phyloP scores from a whole-genome alignment of 2,329 filamentous ascomycete species.

The Mollisiaceae sp. region DNA sequence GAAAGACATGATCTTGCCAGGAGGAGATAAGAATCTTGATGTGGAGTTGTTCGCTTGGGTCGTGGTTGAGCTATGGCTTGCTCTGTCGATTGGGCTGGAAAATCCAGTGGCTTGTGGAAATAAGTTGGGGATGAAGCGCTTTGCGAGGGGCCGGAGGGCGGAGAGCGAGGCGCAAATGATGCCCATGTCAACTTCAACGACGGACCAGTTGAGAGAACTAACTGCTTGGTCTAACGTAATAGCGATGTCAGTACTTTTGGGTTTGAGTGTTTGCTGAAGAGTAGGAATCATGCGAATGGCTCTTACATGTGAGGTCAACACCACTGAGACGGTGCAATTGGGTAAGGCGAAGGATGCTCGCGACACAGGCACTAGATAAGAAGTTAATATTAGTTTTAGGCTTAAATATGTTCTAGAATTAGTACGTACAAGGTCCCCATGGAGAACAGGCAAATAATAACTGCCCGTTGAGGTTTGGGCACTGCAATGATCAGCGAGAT shows the following conservation, averaged over 20 bases:
- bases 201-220: slow-evolving; percentile 43
- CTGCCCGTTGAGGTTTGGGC: slow-evolving; percentile 22
- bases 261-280: too few relatives aligned
- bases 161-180: slow-evolving; percentile 50
- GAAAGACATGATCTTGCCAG: not conserved
- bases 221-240: slow-evolving; percentile 30
- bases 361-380: slow-evolving; percentile 28
- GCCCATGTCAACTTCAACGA: slow-evolving; percentile 43
- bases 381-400: not conserved
- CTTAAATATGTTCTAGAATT: not conserved
- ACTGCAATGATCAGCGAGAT: not conserved
- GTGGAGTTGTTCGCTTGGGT: not conserved
- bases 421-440: slow-evolving; percentile 29
- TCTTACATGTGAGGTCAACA: slow-evolving; percentile 24
- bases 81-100: slow-evolving; percentile 14
- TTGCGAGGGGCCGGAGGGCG: slow-evolving; percentile 46
- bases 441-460: slow-evolving; percentile 23
- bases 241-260: not conserved
- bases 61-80: not conserved
- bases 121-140: slow-evolving; percentile 12
- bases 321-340: slow-evolving; percentile 19
- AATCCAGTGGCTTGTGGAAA: slow-evolving; percentile 17
- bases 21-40: not conserved
- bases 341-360: slow-evolving; percentile 25
- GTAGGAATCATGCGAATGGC: too few relatives aligned